Percentiles rank a stretch among this genome's conserved stretches.
Conservation (phyloP, 2,329 filamentous ascomycete species). For the Cladobotryum protrusum region DNA sequence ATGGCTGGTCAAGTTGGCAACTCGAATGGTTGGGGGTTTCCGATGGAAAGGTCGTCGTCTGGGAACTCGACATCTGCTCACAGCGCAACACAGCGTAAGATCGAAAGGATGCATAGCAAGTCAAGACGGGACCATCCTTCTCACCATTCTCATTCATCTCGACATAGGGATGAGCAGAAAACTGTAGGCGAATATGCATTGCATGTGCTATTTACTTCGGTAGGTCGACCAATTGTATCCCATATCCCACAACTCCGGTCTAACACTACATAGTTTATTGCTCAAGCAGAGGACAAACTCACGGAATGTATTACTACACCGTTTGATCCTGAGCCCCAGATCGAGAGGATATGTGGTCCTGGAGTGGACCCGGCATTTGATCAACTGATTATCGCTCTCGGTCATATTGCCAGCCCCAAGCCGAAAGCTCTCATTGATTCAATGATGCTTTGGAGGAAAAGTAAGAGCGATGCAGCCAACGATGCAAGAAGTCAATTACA, state of each 20-base stretch:
- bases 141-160: slow-evolving; percentile 70
- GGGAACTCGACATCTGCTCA: slow-evolving; percentile 39
- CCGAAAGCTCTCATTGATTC: slow-evolving; percentile 94
- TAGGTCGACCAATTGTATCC: slow-evolving; percentile 35
- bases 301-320: slow-evolving; percentile 77
- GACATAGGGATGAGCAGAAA: slow-evolving; percentile 69
- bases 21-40: slow-evolving; percentile 14
- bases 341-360: slow-evolving; percentile 86
- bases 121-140: slow-evolving; percentile 65
- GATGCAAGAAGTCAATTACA: slow-evolving; percentile 56
- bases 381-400: slow-evolving; percentile 85
- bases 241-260: slow-evolving; percentile 4
- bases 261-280: slow-evolving; percentile 62
- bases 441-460: slow-evolving; percentile 97
- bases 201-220: slow-evolving; percentile 91
- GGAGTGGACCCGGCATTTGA: slow-evolving; percentile 87
- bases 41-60: slow-evolving; percentile 42
- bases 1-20: slow-evolving; percentile 35
- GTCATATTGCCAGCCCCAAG: slow-evolving; percentile 89
- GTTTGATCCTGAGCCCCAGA: slow-evolving; percentile 72
- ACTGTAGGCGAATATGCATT: slow-evolving; percentile 97
- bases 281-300: slow-evolving; percentile 93
- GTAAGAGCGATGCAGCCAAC: slow-evolving; percentile 82
- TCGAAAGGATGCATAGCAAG: slow-evolving; percentile 60
- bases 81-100: slow-evolving; percentile 43